Evolutionary conservation across 305 asterid genomes (phyloP).

Genomic region (Fraxinus platypoda): DNA sequence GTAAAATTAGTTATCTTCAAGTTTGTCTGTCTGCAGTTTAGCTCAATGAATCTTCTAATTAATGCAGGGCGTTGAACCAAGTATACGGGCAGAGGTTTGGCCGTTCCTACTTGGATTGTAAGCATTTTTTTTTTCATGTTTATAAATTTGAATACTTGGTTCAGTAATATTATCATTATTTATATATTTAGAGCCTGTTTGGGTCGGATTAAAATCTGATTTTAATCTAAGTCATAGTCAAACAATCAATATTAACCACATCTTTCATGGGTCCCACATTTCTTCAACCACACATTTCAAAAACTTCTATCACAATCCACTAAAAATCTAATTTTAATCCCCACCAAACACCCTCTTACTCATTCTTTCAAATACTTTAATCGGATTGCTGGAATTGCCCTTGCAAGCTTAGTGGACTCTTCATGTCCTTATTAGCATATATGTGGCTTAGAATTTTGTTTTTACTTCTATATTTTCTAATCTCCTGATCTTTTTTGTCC

Average conservation of each 20-base stretch:
- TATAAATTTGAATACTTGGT: neutral
- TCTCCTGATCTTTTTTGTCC: neutral
- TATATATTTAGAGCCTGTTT: too few species aligned
- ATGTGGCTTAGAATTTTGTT: neutral
- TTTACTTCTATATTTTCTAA: neutral
- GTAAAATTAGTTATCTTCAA: neutral
- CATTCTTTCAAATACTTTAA: neutral
- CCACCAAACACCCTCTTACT: too few species aligned
- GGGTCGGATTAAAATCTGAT: too few species aligned
- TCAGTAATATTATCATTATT: neutral
- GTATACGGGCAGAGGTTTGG: slow-evolving; percentile 90
- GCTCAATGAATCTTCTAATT: slow-evolving; percentile 1
- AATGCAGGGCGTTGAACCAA: slow-evolving; percentile 89
- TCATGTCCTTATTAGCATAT: neutral
- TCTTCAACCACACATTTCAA: too few species aligned
- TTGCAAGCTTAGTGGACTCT: neutral
- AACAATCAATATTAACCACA: too few species aligned
- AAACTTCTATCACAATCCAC: too few species aligned
- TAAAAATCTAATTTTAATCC: too few species aligned
- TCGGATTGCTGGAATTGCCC: neutral
- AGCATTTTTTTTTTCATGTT: neutral
- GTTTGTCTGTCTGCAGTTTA: neutral
- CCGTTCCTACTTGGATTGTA: slow-evolving; percentile 81
- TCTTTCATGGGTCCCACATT: too few species aligned
- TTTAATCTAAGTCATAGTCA: too few species aligned